Percentiles rank a stretch among this genome's conserved stretches.
phyloP scores from a whole-genome alignment of 306 rosid genomes.

The Ceratonia siliqua region DNA sequence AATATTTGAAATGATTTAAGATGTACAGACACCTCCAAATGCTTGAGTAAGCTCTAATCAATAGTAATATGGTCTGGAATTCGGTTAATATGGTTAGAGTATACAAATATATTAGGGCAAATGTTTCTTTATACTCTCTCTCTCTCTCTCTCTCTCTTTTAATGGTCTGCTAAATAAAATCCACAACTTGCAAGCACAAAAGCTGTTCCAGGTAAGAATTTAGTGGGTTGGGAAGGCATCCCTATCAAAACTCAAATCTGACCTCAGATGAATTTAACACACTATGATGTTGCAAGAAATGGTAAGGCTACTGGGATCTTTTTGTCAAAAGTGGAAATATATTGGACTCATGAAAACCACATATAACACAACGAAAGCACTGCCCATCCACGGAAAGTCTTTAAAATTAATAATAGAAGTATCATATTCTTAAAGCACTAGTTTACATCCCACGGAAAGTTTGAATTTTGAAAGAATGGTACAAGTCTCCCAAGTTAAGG shows the following conservation, averaged over 20 bases:
- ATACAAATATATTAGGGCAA: neutral
- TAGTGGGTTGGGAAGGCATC: slow-evolving; percentile 8
- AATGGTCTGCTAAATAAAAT: slow-evolving; percentile 12
- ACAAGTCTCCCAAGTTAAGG: neutral
- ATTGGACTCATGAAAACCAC: neutral
- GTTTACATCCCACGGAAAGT: no score
- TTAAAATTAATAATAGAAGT: neutral
- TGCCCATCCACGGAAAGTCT: neutral
- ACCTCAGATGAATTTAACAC: neutral
- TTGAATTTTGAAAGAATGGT: neutral
- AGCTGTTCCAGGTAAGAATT: neutral
- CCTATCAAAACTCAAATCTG: slow-evolving; percentile 4
- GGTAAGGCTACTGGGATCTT: neutral
- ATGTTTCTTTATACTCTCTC: neutral
- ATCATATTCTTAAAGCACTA: neutral
- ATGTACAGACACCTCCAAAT: slow-evolving; percentile 1
- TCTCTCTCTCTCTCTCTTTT: neutral
- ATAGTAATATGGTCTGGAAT: slow-evolving; percentile 5
- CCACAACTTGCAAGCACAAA: slow-evolving; percentile 7
- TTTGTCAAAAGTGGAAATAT: neutral
- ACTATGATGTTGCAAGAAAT: slow-evolving; percentile 11
- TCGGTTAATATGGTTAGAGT: neutral
- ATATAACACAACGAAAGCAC: neutral
- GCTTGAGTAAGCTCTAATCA: slow-evolving; percentile 10
- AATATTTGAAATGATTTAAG: slow-evolving; percentile 2